A percentile compares a stretch with the other conserved stretches of the same genome.
phyloP scores from a whole-genome alignment of 441 rosid genomes.

The Biscutella auriculata region DNA sequence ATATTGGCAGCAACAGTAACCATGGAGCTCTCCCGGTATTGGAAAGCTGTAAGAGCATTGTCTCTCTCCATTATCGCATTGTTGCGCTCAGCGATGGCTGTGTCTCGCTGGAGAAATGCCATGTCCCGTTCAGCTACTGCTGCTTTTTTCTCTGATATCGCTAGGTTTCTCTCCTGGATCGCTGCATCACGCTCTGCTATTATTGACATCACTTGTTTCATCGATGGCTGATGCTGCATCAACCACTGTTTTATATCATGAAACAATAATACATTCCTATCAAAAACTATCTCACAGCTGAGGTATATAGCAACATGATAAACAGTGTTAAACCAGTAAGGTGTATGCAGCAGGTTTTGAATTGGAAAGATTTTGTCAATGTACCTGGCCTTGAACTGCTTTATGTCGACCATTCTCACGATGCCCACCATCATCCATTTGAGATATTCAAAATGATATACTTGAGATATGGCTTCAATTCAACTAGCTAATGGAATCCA shows the following conservation, averaged over 20 bases:
- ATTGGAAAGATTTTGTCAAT: not conserved
- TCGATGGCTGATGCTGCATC: conserved; percentile 89
- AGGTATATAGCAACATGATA: not conserved
- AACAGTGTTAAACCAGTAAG: not conserved
- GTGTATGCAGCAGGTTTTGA: not conserved
- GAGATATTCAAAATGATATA: conserved; percentile 5
- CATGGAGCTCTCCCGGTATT: conserved; percentile 75
- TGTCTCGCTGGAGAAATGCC: conserved; percentile 85
- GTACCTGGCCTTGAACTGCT: conserved; percentile 88
- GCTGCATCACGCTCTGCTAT: conserved; percentile 97
- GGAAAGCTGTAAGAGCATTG: conserved; percentile 69
- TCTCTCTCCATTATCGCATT: conserved; percentile 80
- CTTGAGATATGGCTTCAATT: not conserved
- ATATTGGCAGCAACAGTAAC: conserved; percentile 25
- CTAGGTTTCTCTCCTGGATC: conserved; percentile 74
- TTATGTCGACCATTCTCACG: conserved; percentile 83
- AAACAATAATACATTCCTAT: conserved; percentile 5
- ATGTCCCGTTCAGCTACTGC: conserved; percentile 88
- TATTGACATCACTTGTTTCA: conserved; percentile 94
- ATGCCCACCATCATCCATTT: conserved; percentile 89
- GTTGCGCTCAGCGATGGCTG: conserved; percentile 84
- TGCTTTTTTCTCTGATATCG: conserved; percentile 78
- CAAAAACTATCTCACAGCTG: not conserved
- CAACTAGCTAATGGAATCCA: conserved; percentile 1
- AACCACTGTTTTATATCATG: conserved; percentile 58